Percentiles rank a stretch among this genome's conserved stretches.
Evolutionary conservation across 768 basidiomycete genomes (phyloP).

Genomic region (Collybia nuda): DNA sequence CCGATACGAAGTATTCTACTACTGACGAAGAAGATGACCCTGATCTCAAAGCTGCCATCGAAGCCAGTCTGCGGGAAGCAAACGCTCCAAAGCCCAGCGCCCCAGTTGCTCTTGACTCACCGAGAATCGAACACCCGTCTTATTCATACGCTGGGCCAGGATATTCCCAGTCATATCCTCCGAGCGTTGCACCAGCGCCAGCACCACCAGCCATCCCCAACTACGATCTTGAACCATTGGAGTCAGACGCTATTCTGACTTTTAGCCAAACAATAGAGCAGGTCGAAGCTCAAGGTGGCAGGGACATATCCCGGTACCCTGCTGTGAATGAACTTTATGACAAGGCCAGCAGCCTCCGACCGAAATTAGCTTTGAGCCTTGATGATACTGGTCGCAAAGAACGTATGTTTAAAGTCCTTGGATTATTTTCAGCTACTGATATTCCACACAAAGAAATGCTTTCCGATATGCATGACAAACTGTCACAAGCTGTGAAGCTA

Average conservation of each 20-base stretch:
- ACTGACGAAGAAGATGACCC: conserved; percentile 85
- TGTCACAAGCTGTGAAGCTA: conserved; percentile 88
- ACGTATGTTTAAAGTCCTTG: conserved; percentile 41
- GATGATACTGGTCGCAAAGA: conserved; percentile 88
- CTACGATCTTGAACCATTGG: conserved; percentile 80
- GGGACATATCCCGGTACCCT: conserved; percentile 79
- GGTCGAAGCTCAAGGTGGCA: conserved; percentile 72
- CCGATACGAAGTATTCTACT: conserved; percentile 24
- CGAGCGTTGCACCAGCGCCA: conserved; percentile 37
- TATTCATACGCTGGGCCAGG: conserved; percentile 33
- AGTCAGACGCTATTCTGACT: conserved; percentile 83
- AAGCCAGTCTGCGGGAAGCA: conserved; percentile 89
- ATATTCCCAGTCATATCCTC: conserved; percentile 47
- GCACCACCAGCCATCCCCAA: conserved; percentile 58
- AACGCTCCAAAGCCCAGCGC: conserved; percentile 78
- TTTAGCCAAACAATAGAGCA: conserved; percentile 92
- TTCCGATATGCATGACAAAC: conserved; percentile 91
- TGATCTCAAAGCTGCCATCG: conserved; percentile 90
- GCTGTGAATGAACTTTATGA: conserved; percentile 85
- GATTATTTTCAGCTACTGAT: neutral
- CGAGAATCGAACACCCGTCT: conserved; percentile 40
- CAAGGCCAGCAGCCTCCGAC: conserved; percentile 74
- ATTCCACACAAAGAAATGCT: conserved; percentile 61
- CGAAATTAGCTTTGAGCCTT: conserved; percentile 79
- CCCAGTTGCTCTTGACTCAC: conserved; percentile 59